phyloP scores from a whole-genome alignment of 2,329 filamentous ascomycete genomes.

The Kalmusia sp. region DNA sequence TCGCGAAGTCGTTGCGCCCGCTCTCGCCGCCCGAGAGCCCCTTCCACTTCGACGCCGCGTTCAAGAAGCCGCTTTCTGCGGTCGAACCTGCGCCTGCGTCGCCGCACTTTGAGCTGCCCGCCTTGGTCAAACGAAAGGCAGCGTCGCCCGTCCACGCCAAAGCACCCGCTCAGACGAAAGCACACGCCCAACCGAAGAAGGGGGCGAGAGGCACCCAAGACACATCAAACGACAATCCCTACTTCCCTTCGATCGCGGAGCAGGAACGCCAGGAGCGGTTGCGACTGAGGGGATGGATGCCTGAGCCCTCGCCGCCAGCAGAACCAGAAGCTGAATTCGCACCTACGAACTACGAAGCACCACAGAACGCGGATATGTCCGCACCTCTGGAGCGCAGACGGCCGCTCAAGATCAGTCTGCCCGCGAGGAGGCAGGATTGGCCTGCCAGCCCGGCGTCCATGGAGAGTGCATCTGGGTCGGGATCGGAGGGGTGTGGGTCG shows the following conservation, averaged over 20 bases:
- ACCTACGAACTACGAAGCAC: background rate
- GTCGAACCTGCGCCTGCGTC: background rate
- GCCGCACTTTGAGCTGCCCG: background rate
- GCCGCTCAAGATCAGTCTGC: background rate
- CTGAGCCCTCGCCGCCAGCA: background rate
- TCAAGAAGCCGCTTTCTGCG: background rate
- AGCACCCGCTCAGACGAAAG: too few species aligned
- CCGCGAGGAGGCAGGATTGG: background rate
- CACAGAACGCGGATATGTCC: background rate
- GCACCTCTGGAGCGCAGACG: background rate
- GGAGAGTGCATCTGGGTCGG: too few species aligned
- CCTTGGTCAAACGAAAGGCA: background rate
- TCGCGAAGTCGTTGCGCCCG: background rate
- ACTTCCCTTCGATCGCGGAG: slow-evolving; percentile 1
- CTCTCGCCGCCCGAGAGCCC: slow-evolving; percentile 4
- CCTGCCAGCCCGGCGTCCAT: background rate
- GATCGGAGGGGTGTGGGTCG: too few species aligned
- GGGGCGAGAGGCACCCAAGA: background rate
- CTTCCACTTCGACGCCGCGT: slow-evolving; percentile 1
- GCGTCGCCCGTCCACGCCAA: background rate
- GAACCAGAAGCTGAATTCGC: background rate
- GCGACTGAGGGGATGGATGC: background rate
- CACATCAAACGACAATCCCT: slow-evolving; percentile 1
- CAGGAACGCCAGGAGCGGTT: background rate
- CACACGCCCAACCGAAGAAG: background rate